phyloP scores from a whole-genome alignment of 1,284 basidiomycete genomes.

The Tausonia pullulans region DNA sequence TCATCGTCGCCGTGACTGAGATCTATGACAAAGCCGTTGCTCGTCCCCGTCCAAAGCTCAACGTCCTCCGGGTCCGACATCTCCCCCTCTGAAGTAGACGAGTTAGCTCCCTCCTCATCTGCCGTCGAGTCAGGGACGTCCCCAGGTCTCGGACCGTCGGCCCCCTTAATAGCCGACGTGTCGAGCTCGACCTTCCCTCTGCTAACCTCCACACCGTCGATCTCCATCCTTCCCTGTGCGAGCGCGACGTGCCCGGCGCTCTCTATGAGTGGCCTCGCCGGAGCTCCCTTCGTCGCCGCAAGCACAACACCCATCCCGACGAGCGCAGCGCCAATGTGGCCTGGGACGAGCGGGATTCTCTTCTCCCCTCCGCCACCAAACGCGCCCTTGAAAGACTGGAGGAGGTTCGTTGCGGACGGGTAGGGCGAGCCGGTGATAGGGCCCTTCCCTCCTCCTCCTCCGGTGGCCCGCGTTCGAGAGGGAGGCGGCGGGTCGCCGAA shows the following conservation, averaged over 20 bases:
- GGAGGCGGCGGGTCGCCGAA: slow-evolving; percentile 73
- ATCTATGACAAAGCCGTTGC: no score
- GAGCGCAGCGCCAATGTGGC: slow-evolving; percentile 56
- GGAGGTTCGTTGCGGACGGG: slow-evolving; percentile 21
- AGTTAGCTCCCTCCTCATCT: slow-evolving; percentile 12
- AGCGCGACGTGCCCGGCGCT: slow-evolving; percentile 73
- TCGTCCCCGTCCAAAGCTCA: no score
- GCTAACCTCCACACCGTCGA: slow-evolving; percentile 27
- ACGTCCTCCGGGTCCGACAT: no score
- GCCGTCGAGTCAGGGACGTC: no score
- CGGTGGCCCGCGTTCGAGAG: slow-evolving; percentile 18
- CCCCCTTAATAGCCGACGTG: slow-evolving; percentile 24
- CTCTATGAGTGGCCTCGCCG: slow-evolving; percentile 45
- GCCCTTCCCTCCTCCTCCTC: no score
- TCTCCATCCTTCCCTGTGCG: slow-evolving; percentile 66
- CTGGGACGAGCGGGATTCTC: background rate
- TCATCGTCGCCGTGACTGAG: no score
- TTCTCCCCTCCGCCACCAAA: slow-evolving; percentile 1
- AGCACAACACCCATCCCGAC: slow-evolving; percentile 77
- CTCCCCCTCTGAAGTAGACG: background rate
- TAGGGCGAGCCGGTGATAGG: slow-evolving; percentile 37
- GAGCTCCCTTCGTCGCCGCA: slow-evolving; percentile 68
- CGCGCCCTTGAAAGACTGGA: background rate
- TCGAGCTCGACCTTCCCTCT: slow-evolving; percentile 31
- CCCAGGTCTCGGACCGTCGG: slow-evolving; percentile 23